phyloP scores from a whole-genome alignment of 2,329 filamentous ascomycete genomes.

The Arthrobotrys megalospora region DNA sequence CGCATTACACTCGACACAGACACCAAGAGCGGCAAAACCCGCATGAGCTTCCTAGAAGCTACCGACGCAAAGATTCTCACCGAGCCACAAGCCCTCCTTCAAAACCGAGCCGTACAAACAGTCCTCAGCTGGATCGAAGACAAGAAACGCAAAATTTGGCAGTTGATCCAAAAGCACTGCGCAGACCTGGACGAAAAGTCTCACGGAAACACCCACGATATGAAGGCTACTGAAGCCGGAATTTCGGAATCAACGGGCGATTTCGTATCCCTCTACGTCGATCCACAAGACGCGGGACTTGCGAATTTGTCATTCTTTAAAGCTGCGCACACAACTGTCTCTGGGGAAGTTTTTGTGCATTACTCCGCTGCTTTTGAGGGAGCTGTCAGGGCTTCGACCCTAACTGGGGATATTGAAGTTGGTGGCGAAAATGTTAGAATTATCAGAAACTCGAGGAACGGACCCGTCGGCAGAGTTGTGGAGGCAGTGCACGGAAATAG shows the following conservation, averaged over 20 bases:
- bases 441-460: constrained; percentile 39
- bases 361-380: constrained; percentile 53
- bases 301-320: constrained; percentile 49
- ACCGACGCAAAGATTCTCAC: constrained; percentile 55
- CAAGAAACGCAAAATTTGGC: constrained; percentile 29
- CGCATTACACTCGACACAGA: constrained; percentile 47
- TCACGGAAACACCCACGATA: neutral
- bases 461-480: constrained; percentile 46
- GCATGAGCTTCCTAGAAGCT: constrained; percentile 51
- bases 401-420: constrained; percentile 46
- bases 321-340: constrained; percentile 42
- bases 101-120: constrained; percentile 41
- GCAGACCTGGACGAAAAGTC: neutral
- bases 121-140: constrained; percentile 56
- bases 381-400: constrained; percentile 29
- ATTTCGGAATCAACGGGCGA: constrained; percentile 29
- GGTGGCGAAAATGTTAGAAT: constrained; percentile 41
- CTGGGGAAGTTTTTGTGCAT: constrained; percentile 42
- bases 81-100: constrained; percentile 48
- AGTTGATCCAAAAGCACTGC: constrained; percentile 55
- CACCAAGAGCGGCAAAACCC: constrained; percentile 45
- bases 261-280: constrained; percentile 38
- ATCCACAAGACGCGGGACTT: constrained; percentile 32
- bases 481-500: constrained; percentile 51
- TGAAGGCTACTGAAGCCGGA: constrained; percentile 22